Percentiles rank a stretch among this genome's conserved stretches.
phyloP scores from a whole-genome alignment of 1,284 basidiomycete genomes.

The Inonotus hispidus region DNA sequence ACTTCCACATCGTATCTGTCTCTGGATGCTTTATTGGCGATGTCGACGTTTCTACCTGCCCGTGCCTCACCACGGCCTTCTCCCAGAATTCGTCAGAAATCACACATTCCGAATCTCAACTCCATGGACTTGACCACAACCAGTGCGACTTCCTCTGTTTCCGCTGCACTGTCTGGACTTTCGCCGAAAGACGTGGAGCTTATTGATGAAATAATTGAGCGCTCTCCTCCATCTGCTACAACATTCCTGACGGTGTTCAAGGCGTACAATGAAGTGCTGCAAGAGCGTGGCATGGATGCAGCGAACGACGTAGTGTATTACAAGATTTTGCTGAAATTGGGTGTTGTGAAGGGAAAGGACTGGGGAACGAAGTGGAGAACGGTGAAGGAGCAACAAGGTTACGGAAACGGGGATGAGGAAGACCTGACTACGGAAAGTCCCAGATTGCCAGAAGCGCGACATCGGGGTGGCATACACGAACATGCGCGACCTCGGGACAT shows the following conservation, averaged over 20 bases:
- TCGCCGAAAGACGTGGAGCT: slow-evolving; percentile 58
- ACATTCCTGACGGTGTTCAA: slow-evolving; percentile 75
- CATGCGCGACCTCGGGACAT: not conserved
- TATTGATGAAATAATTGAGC: slow-evolving; percentile 65
- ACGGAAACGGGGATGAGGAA: slow-evolving; percentile 24
- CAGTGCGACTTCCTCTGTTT: slow-evolving; percentile 12
- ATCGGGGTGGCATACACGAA: not conserved
- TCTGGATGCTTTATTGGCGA: slow-evolving; percentile 1
- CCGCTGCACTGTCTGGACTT: slow-evolving; percentile 41
- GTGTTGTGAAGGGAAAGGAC: slow-evolving; percentile 65
- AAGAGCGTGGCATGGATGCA: slow-evolving; percentile 68
- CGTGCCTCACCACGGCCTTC: slow-evolving; percentile 16
- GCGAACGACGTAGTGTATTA: slow-evolving; percentile 76
- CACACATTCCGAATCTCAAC: slow-evolving; percentile 9
- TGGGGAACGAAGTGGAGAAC: slow-evolving; percentile 75
- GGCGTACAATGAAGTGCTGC: slow-evolving; percentile 71
- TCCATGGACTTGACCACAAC: slow-evolving; percentile 17
- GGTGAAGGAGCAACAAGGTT: slow-evolving; percentile 54
- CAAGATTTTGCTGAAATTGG: slow-evolving; percentile 70
- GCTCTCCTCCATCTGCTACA: slow-evolving; percentile 57
- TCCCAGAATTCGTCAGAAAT: not conserved
- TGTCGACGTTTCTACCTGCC: slow-evolving; percentile 12
- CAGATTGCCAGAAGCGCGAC: slow-evolving; percentile 4
- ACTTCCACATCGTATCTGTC: not conserved
- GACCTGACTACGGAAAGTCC: slow-evolving; percentile 19